Base-by-base conservation (phyloP, 306 rosid genomes). In the peach (Prunus persica) region DNA sequence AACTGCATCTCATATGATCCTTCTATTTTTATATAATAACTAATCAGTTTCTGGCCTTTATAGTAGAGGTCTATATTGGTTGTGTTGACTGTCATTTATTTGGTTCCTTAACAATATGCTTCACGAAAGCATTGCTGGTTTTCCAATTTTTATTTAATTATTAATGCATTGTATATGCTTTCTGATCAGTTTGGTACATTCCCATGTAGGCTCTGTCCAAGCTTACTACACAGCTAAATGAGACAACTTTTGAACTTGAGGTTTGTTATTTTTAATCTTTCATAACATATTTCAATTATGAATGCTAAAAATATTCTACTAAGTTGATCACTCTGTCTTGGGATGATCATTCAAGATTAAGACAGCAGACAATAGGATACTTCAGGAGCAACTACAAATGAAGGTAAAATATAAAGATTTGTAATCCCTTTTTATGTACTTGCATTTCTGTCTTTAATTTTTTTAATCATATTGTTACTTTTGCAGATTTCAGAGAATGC, bases 281-380 rank as follows among this genome's bases (percentile, higher is more conserved):
- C 65, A 65, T 75, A 62, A 69, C 79, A 58, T 79, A 64, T 65
- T 52, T 65, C 16, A 24, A 41, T 84, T 50, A 24, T 14, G 56
- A 65, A 69, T 79, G 60, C 16, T 54, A 9, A 75, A 71, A 49
- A 72, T 51, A 72, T 70, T 57, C 9, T 55, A 66, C 85, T 80
- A 75, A 87, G 60, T 66, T 54, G 45, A 82, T 83, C 67, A 61
- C 69, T 62, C 41, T 69, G 79, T 66, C 65, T 72, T 81, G 63
- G 52, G 72, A 74, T 73, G 85, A 69, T 75, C 69, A 71, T 78
- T 85, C 82, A 83, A 89, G 96, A 93, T 93, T 78, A 90, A 90
- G 83, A 82, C 94, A 75, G 97, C 96, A 28, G 96, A 93, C 84
- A 90, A 93, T 82, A 89, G 96, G 83, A 86, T 93, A 87, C 93